Evolutionary conservation across 441 rosid genomes (phyloP).

Genomic region (Syzygium syzygioides): DNA sequence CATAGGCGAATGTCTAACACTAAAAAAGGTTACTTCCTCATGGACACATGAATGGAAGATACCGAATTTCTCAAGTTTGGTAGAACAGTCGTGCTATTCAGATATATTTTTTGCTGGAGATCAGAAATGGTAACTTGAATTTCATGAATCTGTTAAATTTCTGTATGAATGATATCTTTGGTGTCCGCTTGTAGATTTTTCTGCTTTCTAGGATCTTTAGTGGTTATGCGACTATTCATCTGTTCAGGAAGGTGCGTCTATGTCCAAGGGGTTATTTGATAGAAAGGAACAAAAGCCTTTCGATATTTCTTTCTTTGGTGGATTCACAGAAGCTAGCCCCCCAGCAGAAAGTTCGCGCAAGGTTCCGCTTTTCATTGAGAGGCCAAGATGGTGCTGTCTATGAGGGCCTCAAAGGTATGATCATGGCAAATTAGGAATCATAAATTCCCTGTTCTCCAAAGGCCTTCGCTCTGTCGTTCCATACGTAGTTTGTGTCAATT

Average conservation of each 20-base stretch:
- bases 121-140: background rate
- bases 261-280: background rate
- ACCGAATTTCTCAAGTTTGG: background rate
- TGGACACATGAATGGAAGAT: background rate
- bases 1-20: background rate
- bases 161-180: background rate
- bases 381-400: background rate
- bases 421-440: background rate
- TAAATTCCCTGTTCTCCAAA: background rate
- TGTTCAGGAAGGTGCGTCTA: background rate
- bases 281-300: background rate
- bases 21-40: background rate
- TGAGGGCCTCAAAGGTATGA: background rate
- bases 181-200: background rate
- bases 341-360: background rate
- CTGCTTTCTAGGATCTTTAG: background rate
- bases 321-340: background rate
- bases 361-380: background rate
- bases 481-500: background rate
- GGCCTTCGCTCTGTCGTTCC: background rate
- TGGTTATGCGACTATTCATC: background rate
- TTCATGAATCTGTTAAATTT: background rate
- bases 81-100: background rate
- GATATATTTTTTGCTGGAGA: background rate
- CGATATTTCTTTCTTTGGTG: background rate